Evolutionary conservation across 768 basidiomycete species (phyloP).

Genomic region (Trametes sanguinea): DNA sequence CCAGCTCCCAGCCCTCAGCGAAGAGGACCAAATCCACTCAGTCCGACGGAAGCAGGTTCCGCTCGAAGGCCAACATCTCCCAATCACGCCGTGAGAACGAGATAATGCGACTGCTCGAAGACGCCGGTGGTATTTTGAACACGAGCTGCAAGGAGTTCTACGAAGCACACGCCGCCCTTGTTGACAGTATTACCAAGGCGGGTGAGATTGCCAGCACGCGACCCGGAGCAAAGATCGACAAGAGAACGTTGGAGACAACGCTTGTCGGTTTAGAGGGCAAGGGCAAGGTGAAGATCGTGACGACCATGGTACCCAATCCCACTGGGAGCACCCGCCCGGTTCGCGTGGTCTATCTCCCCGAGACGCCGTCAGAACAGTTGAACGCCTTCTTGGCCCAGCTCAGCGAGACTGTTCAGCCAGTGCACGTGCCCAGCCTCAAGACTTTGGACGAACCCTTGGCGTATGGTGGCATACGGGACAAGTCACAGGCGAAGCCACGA

Average conservation of each 20-base stretch:
- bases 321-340: conserved; percentile 62
- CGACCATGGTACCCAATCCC: conserved; percentile 58
- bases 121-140: conserved; percentile 66
- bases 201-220: conserved; percentile 75
- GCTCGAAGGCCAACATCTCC: conserved; percentile 66
- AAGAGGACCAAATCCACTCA: conserved; percentile 21
- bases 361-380: conserved; percentile 52
- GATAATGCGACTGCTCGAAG: conserved; percentile 64
- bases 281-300: conserved; percentile 70
- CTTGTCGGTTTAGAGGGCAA: conserved; percentile 63
- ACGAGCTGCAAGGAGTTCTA: conserved; percentile 68
- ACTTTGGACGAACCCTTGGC: conserved; percentile 56
- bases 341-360: conserved; percentile 67
- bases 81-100: conserved; percentile 82
- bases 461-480: conserved; percentile 46
- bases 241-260: conserved; percentile 64
- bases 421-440: conserved; percentile 41
- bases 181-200: conserved; percentile 55
- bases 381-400: conserved; percentile 60
- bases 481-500: conserved; percentile 15
- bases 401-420: conserved; percentile 36
- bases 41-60: conserved; percentile 10
- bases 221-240: conserved; percentile 68
- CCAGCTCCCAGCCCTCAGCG: conserved; percentile 8
- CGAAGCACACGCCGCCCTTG: conserved; percentile 63